These are phyloP conservation scores for Malus asiatica DNA, from an alignment of 306 rosid species.

Conservation along the genomic window DNA sequence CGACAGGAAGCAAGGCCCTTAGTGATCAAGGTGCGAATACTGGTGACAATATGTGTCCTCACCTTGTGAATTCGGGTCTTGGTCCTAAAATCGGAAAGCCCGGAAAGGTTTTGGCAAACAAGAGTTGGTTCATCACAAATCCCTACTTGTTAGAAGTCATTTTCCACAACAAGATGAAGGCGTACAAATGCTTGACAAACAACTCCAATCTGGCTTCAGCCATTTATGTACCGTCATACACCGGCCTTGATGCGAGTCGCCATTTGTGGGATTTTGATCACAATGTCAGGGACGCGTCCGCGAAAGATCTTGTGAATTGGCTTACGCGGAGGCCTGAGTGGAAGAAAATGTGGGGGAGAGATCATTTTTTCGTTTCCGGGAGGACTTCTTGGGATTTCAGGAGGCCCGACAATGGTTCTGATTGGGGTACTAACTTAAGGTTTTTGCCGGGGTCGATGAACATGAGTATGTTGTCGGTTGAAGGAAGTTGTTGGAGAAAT, in stretches of 20 bases:
- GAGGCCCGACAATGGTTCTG: constrained; percentile 44
- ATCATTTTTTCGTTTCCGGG: constrained; percentile 72
- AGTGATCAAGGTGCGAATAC: background rate
- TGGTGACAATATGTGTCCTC: constrained; percentile 67
- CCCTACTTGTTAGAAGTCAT: constrained; percentile 69
- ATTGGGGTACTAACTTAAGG: constrained; percentile 82
- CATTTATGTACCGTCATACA: constrained; percentile 70
- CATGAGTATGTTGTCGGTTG: constrained; percentile 79
- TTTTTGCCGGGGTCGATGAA: constrained; percentile 65
- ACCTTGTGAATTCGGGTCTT: constrained; percentile 55
- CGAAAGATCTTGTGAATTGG: constrained; percentile 43
- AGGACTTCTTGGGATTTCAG: constrained; percentile 95
- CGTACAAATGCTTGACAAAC: constrained; percentile 63
- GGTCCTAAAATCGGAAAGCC: constrained; percentile 41
- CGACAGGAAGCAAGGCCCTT: constrained; percentile 36
- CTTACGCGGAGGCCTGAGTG: constrained; percentile 43
- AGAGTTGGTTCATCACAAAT: constrained; percentile 58
- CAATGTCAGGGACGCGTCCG: constrained; percentile 51
- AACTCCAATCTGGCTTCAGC: constrained; percentile 62
- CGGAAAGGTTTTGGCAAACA: constrained; percentile 27
- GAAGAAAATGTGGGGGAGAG: constrained; percentile 77
- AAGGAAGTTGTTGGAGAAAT: constrained; percentile 79
- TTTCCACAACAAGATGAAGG: constrained; percentile 68
- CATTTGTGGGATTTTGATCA: constrained; percentile 56
- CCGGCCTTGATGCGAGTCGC: constrained; percentile 73